Conservation (phyloP, 768 basidiomycete species). For the Lactarius evosmus region DNA sequence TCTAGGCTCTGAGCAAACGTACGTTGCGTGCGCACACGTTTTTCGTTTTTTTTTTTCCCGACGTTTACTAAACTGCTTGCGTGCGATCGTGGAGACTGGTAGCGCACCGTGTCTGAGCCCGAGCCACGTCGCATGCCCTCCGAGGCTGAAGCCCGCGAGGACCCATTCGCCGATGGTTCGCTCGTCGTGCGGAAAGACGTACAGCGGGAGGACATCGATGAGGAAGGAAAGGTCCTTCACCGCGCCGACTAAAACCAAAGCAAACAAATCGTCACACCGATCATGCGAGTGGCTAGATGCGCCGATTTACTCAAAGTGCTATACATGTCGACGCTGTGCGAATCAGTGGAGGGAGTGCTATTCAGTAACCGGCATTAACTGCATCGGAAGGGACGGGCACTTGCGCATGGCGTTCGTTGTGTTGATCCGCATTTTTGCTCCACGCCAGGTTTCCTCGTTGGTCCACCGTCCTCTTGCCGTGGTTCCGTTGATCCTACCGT, state of each 20-base stretch:
- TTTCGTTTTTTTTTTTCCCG: no score
- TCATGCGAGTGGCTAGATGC: background rate
- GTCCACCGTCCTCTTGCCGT: constrained; percentile 43
- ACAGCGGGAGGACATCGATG: constrained; percentile 73
- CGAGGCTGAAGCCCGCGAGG: constrained; percentile 73
- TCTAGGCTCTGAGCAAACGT: constrained; percentile 38
- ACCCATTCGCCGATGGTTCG: constrained; percentile 64
- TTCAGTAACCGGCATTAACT: constrained; percentile 9
- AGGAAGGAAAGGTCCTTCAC: constrained; percentile 74
- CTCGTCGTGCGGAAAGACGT: constrained; percentile 68
- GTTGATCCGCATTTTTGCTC: constrained; percentile 33
- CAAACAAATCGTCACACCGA: background rate
- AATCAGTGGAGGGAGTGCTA: constrained; percentile 15
- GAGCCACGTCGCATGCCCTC: constrained; percentile 83
- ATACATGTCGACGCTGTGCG: constrained; percentile 47
- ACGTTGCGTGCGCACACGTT: no score
- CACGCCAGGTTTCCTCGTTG: constrained; percentile 40
- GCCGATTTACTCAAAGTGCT: constrained; percentile 41
- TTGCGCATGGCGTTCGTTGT: constrained; percentile 46
- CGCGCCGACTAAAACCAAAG: constrained; percentile 67
- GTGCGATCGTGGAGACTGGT: constrained; percentile 34
- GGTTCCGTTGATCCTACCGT: constrained; percentile 51
- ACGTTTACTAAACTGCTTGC: no score
- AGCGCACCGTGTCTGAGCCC: constrained; percentile 50
- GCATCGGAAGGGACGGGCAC: constrained; percentile 17